phyloP scores from a whole-genome alignment of 208 protist species.

The Leishmania mexicana region DNA sequence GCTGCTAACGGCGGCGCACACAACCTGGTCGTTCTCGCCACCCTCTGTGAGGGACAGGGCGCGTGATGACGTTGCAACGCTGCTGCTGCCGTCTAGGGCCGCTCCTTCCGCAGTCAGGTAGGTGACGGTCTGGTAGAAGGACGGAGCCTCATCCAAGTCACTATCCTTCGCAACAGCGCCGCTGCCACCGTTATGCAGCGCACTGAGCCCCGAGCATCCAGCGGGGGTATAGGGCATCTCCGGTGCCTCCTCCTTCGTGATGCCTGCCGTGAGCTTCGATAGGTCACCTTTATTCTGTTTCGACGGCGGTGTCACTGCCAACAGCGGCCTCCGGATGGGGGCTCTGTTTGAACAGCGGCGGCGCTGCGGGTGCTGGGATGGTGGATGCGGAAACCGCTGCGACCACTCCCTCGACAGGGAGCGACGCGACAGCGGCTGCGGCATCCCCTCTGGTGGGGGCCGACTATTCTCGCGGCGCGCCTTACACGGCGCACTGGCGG shows the following conservation, averaged over 20 bases:
- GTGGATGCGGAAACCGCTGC: background rate
- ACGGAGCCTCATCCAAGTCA: background rate
- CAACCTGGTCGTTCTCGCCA: background rate
- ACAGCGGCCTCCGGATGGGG: background rate
- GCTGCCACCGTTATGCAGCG: background rate
- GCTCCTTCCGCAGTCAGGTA: slow-evolving; percentile 5
- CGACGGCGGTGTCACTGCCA: background rate
- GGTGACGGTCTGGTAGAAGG: slow-evolving; percentile 24
- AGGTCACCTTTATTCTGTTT: background rate
- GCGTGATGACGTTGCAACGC: background rate
- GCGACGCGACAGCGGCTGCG: background rate
- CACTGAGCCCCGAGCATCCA: background rate
- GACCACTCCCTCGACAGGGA: background rate
- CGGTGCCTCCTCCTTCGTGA: background rate
- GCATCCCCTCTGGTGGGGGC: background rate
- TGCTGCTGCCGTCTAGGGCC: background rate
- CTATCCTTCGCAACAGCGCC: background rate
- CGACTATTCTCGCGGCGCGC: background rate
- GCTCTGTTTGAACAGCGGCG: background rate
- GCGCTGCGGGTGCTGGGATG: background rate
- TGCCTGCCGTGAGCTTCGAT: background rate
- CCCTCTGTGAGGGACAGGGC: background rate
- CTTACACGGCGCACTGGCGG: slow-evolving; percentile 7
- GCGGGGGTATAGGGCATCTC: background rate
- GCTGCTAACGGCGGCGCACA: background rate